A percentile compares a stretch with the other conserved stretches of the same genome.
Evolutionary conservation across 2,329 filamentous ascomycete species (phyloP).

Genomic region (Remersonia thermophila): DNA sequence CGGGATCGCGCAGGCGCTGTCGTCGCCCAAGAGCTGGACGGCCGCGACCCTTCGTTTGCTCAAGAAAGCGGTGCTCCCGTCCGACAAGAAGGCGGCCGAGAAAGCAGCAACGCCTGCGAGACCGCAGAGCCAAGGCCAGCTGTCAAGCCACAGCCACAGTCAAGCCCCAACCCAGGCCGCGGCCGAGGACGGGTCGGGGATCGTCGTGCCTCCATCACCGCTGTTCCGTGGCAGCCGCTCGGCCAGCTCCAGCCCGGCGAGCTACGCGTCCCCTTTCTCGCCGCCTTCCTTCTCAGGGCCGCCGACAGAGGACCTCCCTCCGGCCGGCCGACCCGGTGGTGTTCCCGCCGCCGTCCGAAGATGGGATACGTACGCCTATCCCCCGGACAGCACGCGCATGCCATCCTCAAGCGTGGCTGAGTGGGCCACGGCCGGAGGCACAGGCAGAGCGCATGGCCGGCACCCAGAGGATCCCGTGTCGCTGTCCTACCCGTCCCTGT

Average conservation of each 20-base stretch:
- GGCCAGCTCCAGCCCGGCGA: conserved; percentile 22
- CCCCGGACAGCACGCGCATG: conserved; percentile 14
- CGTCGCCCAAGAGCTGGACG: conserved; percentile 23
- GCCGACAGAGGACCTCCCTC: conserved; percentile 3
- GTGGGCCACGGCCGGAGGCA: too few species aligned
- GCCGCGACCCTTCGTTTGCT: conserved; percentile 22
- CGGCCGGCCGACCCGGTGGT: background rate
- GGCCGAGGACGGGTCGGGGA: conserved; percentile 6
- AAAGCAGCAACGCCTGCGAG: background rate
- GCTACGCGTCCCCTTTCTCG: conserved; percentile 17
- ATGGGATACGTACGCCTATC: conserved; percentile 18
- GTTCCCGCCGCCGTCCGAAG: conserved; percentile 12
- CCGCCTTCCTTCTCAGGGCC: conserved; percentile 15
- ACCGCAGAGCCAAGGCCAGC: conserved; percentile 2
- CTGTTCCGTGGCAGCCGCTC: conserved; percentile 21
- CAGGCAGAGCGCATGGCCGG: conserved; percentile 1
- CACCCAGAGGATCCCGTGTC: conserved; percentile 12
- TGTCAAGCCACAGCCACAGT: background rate
- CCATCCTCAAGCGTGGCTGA: too few species aligned
- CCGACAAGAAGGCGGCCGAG: background rate
- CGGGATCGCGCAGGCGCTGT: conserved; percentile 16
- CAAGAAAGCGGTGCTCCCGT: conserved; percentile 16
- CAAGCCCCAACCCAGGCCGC: background rate
- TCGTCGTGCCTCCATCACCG: conserved; percentile 8
- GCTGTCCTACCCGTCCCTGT: conserved; percentile 13